Evolutionary conservation across 169 alveolate species (phyloP), one percentile per base, ranked within the genome.

Genomic region (Eimeria zaria): DNA sequence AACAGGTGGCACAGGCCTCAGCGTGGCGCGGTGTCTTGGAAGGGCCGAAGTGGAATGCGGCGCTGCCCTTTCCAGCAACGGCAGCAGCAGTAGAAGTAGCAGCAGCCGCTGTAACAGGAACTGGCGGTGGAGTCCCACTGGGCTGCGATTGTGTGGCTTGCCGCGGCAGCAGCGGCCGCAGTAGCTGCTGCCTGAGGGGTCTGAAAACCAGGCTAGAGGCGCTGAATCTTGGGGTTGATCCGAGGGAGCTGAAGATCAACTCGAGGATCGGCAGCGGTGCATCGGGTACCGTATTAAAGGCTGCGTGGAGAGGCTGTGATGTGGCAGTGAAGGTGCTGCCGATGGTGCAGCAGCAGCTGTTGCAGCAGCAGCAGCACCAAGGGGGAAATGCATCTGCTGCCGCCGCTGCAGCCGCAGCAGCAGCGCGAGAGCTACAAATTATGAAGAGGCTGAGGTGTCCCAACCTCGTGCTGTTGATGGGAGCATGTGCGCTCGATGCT

Each of bases 371-470:
- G 64, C 41, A 44, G 64, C 64, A 44, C 64, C 87, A 44, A 76
- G 64, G 41, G 12, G 22, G 62, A 46, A 48, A 9, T 44, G 33
- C 64, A 20, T 46, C 90, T 22, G 71, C 51, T 22, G 90, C 48
- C n/a, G 90, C 71, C 30, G 90, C 90, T 53, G 74, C 46, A 4
- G 90, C 90, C 3, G 67, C 90, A 22, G 90, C 90, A 3, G 90
- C 90, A 51, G 90, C 90, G 46, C 97, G 99, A 51, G 99, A 98
- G 94, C 98, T 98, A 46, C 96, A 88, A 60, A 97, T 98, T 36
- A 92, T 98, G 96, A 96, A 97, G 58, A 85, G 97, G 73, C 95
- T 98, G 39, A 96, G 98, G 95, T 98, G 98, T 91, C 99, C 99
- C n/a, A 98, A 98, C 95, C 96, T 98, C 39, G 98, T 96, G 58